These are phyloP conservation scores for Dictyostelium brefeldianum DNA, from an alignment of 78 protist genomes.

Conservation along the genomic window DNA sequence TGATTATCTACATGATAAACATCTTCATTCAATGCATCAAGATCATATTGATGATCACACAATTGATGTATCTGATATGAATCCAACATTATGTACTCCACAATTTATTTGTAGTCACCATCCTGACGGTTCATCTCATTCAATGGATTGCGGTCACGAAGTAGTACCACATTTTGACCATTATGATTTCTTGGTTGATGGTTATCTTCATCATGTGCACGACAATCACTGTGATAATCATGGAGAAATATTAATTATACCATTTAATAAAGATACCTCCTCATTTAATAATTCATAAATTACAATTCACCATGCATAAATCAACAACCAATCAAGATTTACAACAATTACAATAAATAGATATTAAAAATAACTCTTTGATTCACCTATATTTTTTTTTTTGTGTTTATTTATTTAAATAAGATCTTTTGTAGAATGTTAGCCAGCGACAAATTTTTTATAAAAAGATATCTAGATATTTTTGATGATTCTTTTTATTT, in stretches of 20 bases:
- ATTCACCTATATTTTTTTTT: neutral
- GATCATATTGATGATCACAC: conserved; percentile 68
- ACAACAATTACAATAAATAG: too few relatives aligned
- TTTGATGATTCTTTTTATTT: too few relatives aligned
- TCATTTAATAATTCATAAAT: too few relatives aligned
- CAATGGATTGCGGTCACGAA: conserved; percentile 60
- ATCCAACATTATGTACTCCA: conserved; percentile 60
- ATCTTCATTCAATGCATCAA: conserved; percentile 52
- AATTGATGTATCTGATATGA: conserved; percentile 37
- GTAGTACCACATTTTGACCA: conserved; percentile 62
- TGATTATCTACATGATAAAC: conserved; percentile 59
- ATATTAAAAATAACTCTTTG: neutral
- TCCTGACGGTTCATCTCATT: conserved; percentile 45
- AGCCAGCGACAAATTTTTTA: neutral
- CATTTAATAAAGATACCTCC: too few relatives aligned
- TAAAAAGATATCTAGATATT: too few relatives aligned
- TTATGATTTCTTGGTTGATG: conserved; percentile 72
- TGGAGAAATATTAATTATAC: too few relatives aligned
- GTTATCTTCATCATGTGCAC: conserved; percentile 73
- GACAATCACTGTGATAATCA: conserved; percentile 72
- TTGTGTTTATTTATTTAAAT: neutral
- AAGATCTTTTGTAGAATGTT: neutral
- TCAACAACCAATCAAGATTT: too few relatives aligned
- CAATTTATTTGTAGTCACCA: conserved; percentile 58
- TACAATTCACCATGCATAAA: too few relatives aligned